Conservation (phyloP, 768 basidiomycete genomes). For the Amanita rubescens region DNA sequence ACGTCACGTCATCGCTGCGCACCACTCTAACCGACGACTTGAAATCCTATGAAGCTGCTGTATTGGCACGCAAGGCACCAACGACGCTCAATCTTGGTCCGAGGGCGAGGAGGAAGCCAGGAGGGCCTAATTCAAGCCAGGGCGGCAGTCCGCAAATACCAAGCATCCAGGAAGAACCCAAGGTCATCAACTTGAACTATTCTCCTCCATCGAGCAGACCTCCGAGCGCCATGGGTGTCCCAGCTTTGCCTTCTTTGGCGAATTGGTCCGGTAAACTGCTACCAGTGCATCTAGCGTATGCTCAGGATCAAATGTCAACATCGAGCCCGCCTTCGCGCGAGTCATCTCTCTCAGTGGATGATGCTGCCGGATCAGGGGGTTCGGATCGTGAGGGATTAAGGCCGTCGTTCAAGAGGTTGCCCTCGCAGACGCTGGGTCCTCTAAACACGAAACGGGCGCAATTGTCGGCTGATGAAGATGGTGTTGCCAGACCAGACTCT, state of each 20-base stretch:
- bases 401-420: constrained; percentile 66
- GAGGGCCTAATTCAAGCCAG: not conserved
- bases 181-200: constrained; percentile 7
- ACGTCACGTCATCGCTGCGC: constrained; percentile 27
- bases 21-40: constrained; percentile 52
- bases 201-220: constrained; percentile 19
- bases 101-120: constrained; percentile 24
- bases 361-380: constrained; percentile 21
- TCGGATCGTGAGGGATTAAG: constrained; percentile 25
- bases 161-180: constrained; percentile 3
- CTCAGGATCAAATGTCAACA: constrained; percentile 18
- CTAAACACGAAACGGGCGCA: constrained; percentile 45
- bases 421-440: constrained; percentile 68
- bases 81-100: constrained; percentile 50
- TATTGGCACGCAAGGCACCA: constrained; percentile 59
- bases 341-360: constrained; percentile 27
- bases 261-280: constrained; percentile 29
- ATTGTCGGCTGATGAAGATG: constrained; percentile 30
- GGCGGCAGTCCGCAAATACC: constrained; percentile 1
- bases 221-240: constrained; percentile 24
- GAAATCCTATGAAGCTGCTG: constrained; percentile 66
- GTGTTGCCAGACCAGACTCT: not conserved
- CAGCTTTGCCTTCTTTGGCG: constrained; percentile 27
- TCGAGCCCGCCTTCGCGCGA: constrained; percentile 19
- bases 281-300: constrained; percentile 17